Conservation (phyloP, 305 asterid species). For the Fraxinus dipetala region DNA sequence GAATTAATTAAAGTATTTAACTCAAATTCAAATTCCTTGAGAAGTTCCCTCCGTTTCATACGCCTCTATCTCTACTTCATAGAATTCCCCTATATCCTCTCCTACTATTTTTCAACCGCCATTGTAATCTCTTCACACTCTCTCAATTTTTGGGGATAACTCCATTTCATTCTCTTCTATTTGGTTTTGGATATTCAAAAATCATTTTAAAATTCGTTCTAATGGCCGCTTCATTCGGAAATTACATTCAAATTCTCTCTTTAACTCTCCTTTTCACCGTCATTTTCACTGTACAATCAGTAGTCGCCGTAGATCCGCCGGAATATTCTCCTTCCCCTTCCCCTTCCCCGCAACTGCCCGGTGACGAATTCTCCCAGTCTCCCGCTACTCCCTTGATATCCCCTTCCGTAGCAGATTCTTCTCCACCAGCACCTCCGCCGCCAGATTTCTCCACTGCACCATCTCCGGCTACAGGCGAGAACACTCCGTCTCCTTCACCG, state of each 20-base stretch:
- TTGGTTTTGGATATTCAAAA: background rate
- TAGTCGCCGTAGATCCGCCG: slow-evolving; percentile 23
- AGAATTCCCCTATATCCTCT: background rate
- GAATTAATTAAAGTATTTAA: background rate
- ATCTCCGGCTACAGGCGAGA: background rate
- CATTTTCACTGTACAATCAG: slow-evolving; percentile 21
- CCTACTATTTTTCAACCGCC: background rate
- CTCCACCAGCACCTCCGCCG: slow-evolving; percentile 38
- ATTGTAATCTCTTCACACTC: background rate
- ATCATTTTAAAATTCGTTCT: background rate
- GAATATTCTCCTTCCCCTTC: slow-evolving; percentile 20
- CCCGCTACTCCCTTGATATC: slow-evolving; percentile 24
- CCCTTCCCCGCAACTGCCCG: slow-evolving; percentile 29
- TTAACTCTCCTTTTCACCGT: slow-evolving; percentile 20
- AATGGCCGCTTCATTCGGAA: slow-evolving; percentile 25
- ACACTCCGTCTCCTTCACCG: slow-evolving; percentile 25
- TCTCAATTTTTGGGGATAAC: background rate
- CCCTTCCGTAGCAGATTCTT: background rate
- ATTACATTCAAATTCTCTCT: slow-evolving; percentile 3
- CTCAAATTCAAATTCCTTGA: background rate
- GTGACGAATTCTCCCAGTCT: slow-evolving; percentile 11
- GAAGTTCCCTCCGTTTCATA: background rate
- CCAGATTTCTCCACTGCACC: slow-evolving; percentile 35
- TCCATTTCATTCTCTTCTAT: background rate
- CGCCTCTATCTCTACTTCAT: background rate